Percentiles rank a stretch among this genome's conserved stretches.
Conservation (phyloP, 768 basidiomycete species). For the Pisolithus marmoratus region DNA sequence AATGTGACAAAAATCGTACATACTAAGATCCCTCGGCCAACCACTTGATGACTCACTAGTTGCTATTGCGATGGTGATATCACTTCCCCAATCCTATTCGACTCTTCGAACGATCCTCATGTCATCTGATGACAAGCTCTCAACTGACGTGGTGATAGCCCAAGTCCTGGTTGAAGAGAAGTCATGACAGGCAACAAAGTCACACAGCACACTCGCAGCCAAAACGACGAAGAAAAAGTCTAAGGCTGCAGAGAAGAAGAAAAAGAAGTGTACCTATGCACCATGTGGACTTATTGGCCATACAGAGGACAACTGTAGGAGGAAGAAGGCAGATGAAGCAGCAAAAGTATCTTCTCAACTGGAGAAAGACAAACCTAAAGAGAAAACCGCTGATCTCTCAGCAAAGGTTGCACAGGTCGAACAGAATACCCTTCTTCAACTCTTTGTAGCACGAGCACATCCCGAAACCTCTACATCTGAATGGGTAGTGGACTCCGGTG, state of each 20-base stretch:
- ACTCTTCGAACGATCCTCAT: constrained; percentile 19
- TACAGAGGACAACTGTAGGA: neutral
- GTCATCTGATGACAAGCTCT: constrained; percentile 1
- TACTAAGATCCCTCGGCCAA: constrained; percentile 11
- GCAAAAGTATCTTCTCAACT: neutral
- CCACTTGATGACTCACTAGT: constrained; percentile 14
- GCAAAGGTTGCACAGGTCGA: neutral
- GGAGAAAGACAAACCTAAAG: neutral
- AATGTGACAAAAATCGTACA: constrained; percentile 10
- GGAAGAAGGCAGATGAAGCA: neutral
- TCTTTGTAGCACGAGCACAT: neutral
- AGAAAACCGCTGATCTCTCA: neutral
- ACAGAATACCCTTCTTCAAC: neutral
- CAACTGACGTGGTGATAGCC: neutral
- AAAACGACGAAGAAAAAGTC: neutral
- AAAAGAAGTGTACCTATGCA: neutral
- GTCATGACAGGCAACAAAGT: neutral
- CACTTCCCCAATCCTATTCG: constrained; percentile 15
- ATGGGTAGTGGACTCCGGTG: constrained; percentile 3
- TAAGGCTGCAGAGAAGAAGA: neutral
- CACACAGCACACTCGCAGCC: neutral
- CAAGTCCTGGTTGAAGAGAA: neutral
- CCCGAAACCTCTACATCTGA: neutral
- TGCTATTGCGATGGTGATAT: constrained; percentile 15
- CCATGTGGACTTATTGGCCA: neutral